Evolutionary conservation across 441 rosid genomes (phyloP).

Genomic region (Bocquillonia castaneifolia): DNA sequence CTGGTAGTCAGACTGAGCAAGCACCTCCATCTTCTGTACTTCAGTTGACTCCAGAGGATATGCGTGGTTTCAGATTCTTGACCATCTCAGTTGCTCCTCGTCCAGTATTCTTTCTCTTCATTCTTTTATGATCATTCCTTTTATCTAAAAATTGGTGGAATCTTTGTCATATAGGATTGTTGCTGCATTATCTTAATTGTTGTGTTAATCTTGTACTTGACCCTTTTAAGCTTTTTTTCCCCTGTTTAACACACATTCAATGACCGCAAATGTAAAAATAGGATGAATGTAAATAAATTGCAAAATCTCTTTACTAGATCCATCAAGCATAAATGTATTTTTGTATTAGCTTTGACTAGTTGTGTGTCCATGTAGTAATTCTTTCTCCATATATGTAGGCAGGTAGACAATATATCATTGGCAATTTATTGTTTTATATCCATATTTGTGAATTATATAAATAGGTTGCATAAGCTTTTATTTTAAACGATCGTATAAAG

Average conservation of each 20-base stretch:
- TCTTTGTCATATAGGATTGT: slow-evolving; percentile 11
- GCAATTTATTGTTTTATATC: neutral
- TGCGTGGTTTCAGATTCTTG: slow-evolving; percentile 81
- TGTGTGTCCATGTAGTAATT: neutral
- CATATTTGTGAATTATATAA: neutral
- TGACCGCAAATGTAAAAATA: neutral
- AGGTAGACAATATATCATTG: neutral
- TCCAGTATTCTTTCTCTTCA: slow-evolving; percentile 50
- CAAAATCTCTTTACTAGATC: neutral
- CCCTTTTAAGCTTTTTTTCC: neutral
- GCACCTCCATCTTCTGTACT: slow-evolving; percentile 92
- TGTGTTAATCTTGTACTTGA: neutral
- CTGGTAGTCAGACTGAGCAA: slow-evolving; percentile 99
- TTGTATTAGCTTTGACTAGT: neutral
- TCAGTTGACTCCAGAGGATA: slow-evolving; percentile 65
- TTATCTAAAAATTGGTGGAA: slow-evolving; percentile 2
- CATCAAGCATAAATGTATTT: neutral
- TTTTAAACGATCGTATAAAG: too few species aligned
- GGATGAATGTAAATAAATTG: neutral
- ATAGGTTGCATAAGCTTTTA: neutral
- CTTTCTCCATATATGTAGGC: neutral
- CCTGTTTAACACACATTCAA: neutral
- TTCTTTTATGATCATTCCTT: slow-evolving; percentile 15
- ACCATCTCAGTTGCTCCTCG: slow-evolving; percentile 93
- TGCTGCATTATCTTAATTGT: neutral